Evolutionary conservation across 2,329 filamentous ascomycete species (phyloP).

Genomic region (Graphium sp.): DNA sequence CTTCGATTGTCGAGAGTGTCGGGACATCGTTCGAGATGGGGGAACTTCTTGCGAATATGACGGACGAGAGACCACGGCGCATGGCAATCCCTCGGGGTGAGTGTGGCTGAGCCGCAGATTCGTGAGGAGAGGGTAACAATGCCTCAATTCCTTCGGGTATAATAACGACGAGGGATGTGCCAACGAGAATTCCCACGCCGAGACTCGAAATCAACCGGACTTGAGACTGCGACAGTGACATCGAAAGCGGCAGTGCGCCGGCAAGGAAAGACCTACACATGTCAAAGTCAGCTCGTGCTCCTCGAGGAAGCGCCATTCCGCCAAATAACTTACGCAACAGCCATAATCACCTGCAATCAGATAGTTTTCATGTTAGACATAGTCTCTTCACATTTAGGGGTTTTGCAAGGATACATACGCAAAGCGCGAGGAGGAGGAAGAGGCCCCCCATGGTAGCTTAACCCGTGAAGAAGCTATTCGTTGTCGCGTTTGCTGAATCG

Average conservation of each 20-base stretch:
- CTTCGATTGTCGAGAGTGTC: too few relatives aligned
- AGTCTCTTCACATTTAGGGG: neutral
- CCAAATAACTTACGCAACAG: constrained; percentile 34
- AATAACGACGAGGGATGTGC: constrained; percentile 90
- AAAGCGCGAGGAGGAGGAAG: constrained; percentile 20
- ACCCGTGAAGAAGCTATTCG: too few relatives aligned
- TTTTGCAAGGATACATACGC: constrained; percentile 14
- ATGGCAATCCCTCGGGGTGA: too few relatives aligned
- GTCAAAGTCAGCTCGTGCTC: constrained; percentile 8
- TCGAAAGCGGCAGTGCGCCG: constrained; percentile 76
- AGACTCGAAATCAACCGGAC: constrained; percentile 80
- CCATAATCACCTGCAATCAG: constrained; percentile 32
- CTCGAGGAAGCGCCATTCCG: constrained; percentile 2
- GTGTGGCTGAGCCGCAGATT: too few relatives aligned
- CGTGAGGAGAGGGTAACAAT: constrained; percentile 47
- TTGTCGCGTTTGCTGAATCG: neutral
- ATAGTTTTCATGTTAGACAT: too few relatives aligned
- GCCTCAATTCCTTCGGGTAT: constrained; percentile 95
- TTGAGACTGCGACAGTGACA: constrained; percentile 74
- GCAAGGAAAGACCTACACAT: constrained; percentile 70
- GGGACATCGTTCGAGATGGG: too few relatives aligned
- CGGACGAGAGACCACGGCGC: too few relatives aligned
- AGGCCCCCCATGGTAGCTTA: constrained; percentile 20
- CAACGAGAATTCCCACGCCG: constrained; percentile 85
- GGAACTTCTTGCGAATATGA: too few relatives aligned